Evolutionary conservation across 257 asterid genomes (phyloP).

Genomic region (Nicotiana attenuata): DNA sequence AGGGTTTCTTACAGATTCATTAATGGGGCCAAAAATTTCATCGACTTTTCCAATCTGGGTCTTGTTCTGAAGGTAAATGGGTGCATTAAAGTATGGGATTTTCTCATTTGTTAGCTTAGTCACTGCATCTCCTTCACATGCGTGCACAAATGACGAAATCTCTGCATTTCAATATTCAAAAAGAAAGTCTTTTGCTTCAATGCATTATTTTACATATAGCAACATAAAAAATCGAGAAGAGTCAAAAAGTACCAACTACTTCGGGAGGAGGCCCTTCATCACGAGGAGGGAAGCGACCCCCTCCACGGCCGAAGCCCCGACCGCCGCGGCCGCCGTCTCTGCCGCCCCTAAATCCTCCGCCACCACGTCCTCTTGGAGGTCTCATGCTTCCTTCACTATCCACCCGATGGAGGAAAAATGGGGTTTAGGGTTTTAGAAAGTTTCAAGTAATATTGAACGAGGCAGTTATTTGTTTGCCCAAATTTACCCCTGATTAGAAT

Average conservation of each 20-base stretch:
- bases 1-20: conserved; percentile 63
- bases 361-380: conserved; percentile 96
- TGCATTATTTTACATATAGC: background rate
- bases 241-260: conserved; percentile 48
- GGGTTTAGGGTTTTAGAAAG: conserved; percentile 27
- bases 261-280: conserved; percentile 70
- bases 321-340: conserved; percentile 53
- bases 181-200: background rate
- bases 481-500: too few relatives aligned
- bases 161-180: conserved; percentile 31
- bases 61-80: conserved; percentile 77
- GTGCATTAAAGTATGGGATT: conserved; percentile 86
- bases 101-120: conserved; percentile 74
- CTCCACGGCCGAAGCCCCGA: conserved; percentile 31
- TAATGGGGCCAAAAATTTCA: conserved; percentile 88
- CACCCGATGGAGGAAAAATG: background rate
- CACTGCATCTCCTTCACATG: conserved; percentile 91
- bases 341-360: conserved; percentile 70
- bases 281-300: conserved; percentile 46
- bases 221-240: conserved; percentile 15
- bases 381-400: conserved; percentile 38
- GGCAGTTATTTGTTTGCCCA: background rate
- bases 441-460: background rate
- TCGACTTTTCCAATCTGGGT: conserved; percentile 94
- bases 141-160: conserved; percentile 64